Percentiles rank a stretch among this genome's conserved stretches.
phyloP scores from a whole-genome alignment of 2,329 filamentous ascomycete genomes.

The Pseudogymnoascus sp. region DNA sequence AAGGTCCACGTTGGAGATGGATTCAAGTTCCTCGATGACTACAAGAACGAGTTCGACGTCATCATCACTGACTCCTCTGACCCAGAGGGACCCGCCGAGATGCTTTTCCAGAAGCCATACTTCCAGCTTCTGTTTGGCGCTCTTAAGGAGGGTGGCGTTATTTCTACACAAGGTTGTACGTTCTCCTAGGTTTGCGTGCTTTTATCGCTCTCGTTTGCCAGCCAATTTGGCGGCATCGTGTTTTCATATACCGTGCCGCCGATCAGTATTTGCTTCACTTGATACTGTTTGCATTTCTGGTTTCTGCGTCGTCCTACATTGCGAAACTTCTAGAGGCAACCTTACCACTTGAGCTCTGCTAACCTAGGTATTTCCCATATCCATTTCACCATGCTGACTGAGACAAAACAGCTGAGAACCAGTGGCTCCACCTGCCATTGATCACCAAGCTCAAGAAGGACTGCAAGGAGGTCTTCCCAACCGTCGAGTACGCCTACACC shows the following conservation, averaged over 20 bases:
- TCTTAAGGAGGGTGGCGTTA: constrained; percentile 90
- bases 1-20: constrained; percentile 91
- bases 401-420: constrained; percentile 73
- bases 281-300: neutral
- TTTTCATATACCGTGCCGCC: neutral
- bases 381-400: neutral
- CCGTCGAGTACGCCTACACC: constrained; percentile 97
- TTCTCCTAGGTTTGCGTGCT: constrained; percentile 50
- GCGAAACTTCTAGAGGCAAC: constrained; percentile 7
- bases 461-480: constrained; percentile 94
- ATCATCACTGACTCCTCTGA: constrained; percentile 99
- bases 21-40: constrained; percentile 96
- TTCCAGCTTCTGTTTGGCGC: constrained; percentile 89
- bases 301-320: neutral
- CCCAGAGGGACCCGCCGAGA: constrained; percentile 92
- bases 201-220: constrained; percentile 11
- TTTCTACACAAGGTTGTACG: constrained; percentile 99
- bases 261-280: constrained; percentile 1
- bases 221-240: neutral
- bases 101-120: constrained; percentile 97
- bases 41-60: constrained; percentile 96
- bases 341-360: constrained; percentile 8
- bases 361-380: neutral
- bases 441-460: constrained; percentile 94
- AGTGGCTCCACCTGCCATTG: constrained; percentile 93